These are phyloP conservation scores for Pseudoturritis turrita DNA, from an alignment of 345 rosid genomes.

Conservation along the genomic window DNA sequence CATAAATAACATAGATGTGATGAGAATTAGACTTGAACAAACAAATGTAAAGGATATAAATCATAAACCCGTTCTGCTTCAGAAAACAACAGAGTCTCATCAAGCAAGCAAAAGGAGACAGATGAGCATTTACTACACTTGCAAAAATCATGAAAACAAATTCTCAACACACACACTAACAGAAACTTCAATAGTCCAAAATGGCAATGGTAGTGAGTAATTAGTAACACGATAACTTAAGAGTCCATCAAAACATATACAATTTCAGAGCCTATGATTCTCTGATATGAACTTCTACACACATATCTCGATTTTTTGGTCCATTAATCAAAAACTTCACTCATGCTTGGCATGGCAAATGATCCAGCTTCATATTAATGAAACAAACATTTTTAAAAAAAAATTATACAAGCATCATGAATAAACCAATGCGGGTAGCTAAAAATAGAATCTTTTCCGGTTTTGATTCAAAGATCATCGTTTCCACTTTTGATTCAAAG, in stretches of 20 bases:
- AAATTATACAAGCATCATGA: neutral
- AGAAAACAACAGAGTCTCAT: constrained; percentile 15
- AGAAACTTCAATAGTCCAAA: neutral
- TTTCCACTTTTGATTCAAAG: no score
- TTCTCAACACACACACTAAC: neutral
- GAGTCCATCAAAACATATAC: neutral
- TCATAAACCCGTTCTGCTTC: constrained; percentile 52
- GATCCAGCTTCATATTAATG: neutral
- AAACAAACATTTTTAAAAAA: neutral
- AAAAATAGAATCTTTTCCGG: neutral
- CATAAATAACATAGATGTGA: no score
- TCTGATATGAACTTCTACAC: neutral
- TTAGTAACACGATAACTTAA: neutral
- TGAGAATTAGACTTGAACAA: no score
- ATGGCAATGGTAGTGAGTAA: neutral
- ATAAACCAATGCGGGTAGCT: neutral
- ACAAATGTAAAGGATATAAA: no score
- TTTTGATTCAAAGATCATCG: constrained; percentile 1
- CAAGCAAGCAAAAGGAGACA: constrained; percentile 1
- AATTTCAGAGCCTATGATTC: neutral
- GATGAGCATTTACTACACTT: neutral
- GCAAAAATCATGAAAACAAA: neutral
- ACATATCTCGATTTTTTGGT: neutral
- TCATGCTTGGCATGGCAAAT: neutral
- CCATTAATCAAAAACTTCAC: neutral